Percentiles rank a stretch among this genome's conserved stretches.
These are phyloP conservation scores for Cokeromyces recurvatus DNA, from an alignment of 371 early-diverging fungal genomes.

Conservation along the genomic window DNA sequence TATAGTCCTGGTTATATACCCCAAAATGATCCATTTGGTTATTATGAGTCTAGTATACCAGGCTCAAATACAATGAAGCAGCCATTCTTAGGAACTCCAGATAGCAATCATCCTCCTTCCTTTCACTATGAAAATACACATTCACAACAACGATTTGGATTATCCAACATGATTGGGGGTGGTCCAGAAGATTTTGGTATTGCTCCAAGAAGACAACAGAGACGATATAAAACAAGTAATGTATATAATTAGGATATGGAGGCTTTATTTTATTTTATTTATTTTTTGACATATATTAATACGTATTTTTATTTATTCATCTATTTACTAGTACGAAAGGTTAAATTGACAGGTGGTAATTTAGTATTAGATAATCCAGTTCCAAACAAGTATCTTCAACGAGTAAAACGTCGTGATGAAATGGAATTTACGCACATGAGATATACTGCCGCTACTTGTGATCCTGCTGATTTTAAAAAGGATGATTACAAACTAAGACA, in stretches of 20 bases:
- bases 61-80: conserved; percentile 5
- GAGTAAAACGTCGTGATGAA: conserved; percentile 37
- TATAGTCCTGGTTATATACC: neutral
- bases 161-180: conserved; percentile 19
- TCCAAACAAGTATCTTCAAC: conserved; percentile 41
- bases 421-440: conserved; percentile 57
- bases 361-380: conserved; percentile 55
- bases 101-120: conserved; percentile 7
- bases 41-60: conserved; percentile 17
- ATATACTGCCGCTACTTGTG: conserved; percentile 61
- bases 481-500: conserved; percentile 62
- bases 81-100: conserved; percentile 7
- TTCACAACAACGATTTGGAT: conserved; percentile 2
- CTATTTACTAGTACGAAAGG: conserved; percentile 12
- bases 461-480: conserved; percentile 58
- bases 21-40: conserved; percentile 5
- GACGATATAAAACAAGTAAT: conserved; percentile 55
- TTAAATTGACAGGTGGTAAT: conserved; percentile 44
- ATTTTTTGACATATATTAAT: no score
- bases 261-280: no score
- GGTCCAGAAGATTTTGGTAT: conserved; percentile 35
- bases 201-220: conserved; percentile 43
- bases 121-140: neutral
- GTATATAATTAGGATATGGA: neutral
- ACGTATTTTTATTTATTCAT: neutral